Evolutionary conservation across 345 rosid genomes (phyloP), one percentile per base, ranked within the genome.

Genomic region (Citrus australasica): DNA sequence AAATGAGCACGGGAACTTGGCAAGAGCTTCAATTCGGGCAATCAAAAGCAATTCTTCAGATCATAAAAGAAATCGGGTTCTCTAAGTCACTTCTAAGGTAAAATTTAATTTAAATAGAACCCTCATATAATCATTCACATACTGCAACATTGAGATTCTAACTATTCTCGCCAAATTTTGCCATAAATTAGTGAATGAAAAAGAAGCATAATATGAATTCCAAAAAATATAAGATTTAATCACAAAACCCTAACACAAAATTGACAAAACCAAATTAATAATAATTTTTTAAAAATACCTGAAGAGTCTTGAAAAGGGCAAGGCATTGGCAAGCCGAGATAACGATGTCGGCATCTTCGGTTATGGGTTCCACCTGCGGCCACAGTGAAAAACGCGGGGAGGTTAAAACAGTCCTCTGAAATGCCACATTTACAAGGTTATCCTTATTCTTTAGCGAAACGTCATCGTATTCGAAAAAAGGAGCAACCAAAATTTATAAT

Each of bases 261-360:
- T 9, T 30, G 3, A n/a, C 40, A 55, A 28, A 42, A 17, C 58
- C 58, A 55, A 22, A 7, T 17, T 3, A 77, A 70, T 10, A 6
- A 22, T 40, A n/a, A 38, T 4, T 53, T 4, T 4, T 7, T 7
- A 6, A 25, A 1, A 71, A 48, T 68, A 94, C 95, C 97, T 83
- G 83, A 90, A 83, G 79, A 91, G n/a, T 25, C 86, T 86, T 10
- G 92, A 85, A 65, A 94, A 84, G 11, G 97, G 94, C 67, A 91
- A 84, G 19, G 90, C 81, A 48, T 68, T 84, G 37, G 84, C 80
- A n/a, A 90, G 82, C 32, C 85, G 87, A 53, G 84, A 83, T 17
- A 90, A 80, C 28, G 90, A 84, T 63, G 80, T 48, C n/a, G 81
- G 81, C 87, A 87, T 85, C 56, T 62, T 66, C 27, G 38, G 38